phyloP scores from a whole-genome alignment of 2,329 filamentous ascomycete genomes.

The Chaetomium globosum region DNA sequence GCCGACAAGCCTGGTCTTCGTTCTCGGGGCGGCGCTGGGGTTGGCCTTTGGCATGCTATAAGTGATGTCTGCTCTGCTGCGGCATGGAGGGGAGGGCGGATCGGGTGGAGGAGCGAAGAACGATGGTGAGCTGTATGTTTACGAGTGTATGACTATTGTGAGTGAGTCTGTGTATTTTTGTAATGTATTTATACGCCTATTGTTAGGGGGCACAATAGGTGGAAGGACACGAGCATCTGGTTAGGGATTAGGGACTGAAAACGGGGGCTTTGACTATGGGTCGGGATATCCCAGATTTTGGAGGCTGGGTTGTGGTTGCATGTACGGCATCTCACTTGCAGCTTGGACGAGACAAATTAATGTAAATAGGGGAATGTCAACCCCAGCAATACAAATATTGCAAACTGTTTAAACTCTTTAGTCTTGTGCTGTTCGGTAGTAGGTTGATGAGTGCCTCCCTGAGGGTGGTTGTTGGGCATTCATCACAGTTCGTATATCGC shows the following conservation, averaged over 20 bases:
- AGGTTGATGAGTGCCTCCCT: background rate
- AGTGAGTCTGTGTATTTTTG: background rate
- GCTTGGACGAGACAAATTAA: background rate
- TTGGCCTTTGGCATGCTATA: background rate
- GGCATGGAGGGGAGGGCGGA: background rate
- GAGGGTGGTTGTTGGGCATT: background rate
- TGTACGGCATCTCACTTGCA: background rate
- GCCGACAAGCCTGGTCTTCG: background rate
- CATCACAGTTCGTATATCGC: background rate
- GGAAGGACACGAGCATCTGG: background rate
- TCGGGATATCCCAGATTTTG: background rate
- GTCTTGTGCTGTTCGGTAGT: background rate
- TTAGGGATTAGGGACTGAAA: background rate
- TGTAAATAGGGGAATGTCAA: background rate
- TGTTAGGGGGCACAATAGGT: no score
- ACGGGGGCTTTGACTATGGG: background rate
- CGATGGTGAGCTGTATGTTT: background rate
- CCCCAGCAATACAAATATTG: background rate
- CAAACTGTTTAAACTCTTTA: background rate
- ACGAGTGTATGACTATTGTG: slow-evolving; percentile 5
- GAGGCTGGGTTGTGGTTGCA: background rate
- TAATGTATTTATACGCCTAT: background rate
- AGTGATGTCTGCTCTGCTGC: background rate
- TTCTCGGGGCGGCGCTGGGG: background rate
- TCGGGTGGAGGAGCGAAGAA: background rate